These are phyloP conservation scores for Triticum monococcum DNA, from an alignment of 176 grass and related monocot species.

Conservation along the genomic window DNA sequence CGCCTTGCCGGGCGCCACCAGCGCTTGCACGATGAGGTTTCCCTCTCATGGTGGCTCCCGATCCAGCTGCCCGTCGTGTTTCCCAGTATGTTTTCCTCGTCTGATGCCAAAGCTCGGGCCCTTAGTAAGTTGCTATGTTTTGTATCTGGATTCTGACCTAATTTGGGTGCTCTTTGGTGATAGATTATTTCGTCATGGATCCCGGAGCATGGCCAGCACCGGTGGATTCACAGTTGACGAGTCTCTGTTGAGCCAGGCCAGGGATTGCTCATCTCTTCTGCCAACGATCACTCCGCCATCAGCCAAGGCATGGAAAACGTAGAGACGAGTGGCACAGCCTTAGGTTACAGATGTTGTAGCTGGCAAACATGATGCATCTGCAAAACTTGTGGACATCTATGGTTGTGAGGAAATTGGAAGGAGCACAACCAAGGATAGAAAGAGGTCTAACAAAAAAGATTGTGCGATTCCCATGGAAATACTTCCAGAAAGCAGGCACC, in stretches of 20 bases:
- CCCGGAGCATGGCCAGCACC: not conserved
- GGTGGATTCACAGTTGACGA: not conserved
- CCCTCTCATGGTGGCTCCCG: not conserved
- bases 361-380: not conserved
- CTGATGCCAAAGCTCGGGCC: too few relatives aligned
- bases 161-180: not conserved
- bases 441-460: too few relatives aligned
- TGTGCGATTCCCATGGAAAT: too few relatives aligned
- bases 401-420: not conserved
- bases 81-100: not conserved
- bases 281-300: not conserved
- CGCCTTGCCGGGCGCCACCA: not conserved
- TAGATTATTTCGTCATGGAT: slow-evolving; percentile 2
- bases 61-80: not conserved
- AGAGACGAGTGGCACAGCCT: not conserved
- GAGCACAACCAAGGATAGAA: too few relatives aligned
- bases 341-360: not conserved
- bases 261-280: not conserved
- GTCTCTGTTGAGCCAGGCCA: not conserved
- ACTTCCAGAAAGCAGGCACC: too few relatives aligned
- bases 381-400: not conserved
- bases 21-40: not conserved
- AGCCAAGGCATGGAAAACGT: not conserved
- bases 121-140: too few relatives aligned
- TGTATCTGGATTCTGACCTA: too few relatives aligned